These are phyloP conservation scores for Epichloe sylvatica DNA, from an alignment of 2,329 filamentous ascomycete species.

Conservation along the genomic window DNA sequence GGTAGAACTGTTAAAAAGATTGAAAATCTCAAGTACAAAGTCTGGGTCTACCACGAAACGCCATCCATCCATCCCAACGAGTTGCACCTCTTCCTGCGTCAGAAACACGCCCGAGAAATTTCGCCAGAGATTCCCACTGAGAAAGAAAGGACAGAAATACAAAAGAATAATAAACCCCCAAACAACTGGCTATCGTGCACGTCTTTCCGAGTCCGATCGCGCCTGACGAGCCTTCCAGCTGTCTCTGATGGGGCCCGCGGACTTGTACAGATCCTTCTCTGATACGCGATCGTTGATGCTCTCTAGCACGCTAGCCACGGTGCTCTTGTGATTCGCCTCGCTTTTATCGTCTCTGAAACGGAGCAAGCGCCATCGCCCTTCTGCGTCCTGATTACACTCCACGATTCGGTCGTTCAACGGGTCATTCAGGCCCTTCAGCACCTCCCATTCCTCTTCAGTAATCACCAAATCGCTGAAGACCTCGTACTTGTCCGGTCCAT, in stretches of 20 bases:
- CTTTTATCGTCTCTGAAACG: conserved; percentile 86
- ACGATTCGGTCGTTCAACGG: conserved; percentile 79
- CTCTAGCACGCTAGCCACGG: conserved; percentile 73
- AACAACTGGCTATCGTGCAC: conserved; percentile 4
- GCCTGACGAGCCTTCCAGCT: conserved; percentile 59
- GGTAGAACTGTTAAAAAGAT: not conserved
- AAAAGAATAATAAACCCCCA: not conserved
- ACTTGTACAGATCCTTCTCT: conserved; percentile 62
- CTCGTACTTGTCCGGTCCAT: conserved; percentile 40
- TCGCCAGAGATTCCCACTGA: not conserved
- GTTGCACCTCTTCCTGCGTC: not conserved
- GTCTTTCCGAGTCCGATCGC: conserved; percentile 15
- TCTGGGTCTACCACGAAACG: not conserved
- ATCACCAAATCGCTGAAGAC: conserved; percentile 55
- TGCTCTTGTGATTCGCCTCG: conserved; percentile 77
- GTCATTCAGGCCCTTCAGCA: conserved; percentile 56
- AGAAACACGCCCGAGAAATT: not conserved
- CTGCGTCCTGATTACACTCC: conserved; percentile 71
- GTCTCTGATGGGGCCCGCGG: conserved; percentile 57
- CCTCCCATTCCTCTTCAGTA: conserved; percentile 68
- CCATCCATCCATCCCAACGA: not conserved
- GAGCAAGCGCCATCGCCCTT: conserved; percentile 70
- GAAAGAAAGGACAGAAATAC: not conserved
- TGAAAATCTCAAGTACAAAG: too few relatives aligned
- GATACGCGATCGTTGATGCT: conserved; percentile 80